Evolutionary conservation across 2,329 filamentous ascomycete genomes (phyloP).

Genomic region (Ophiocordyceps robertsii): DNA sequence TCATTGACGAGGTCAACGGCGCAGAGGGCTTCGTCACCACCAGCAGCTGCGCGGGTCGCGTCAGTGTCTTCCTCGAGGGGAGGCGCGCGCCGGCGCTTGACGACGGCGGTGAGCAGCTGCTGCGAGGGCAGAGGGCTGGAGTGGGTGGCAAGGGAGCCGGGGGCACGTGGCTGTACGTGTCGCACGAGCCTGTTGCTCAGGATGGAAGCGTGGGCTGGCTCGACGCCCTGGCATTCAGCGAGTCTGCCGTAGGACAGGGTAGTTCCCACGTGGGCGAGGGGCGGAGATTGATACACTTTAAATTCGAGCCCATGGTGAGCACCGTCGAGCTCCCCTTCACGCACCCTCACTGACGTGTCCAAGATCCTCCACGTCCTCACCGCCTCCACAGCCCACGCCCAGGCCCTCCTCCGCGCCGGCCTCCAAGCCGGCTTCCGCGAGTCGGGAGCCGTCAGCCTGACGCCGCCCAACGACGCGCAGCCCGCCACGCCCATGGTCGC

Average conservation of each 20-base stretch:
- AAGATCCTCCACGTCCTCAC: conserved; percentile 73
- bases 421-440: conserved; percentile 79
- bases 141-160: conserved; percentile 77
- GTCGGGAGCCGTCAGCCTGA: conserved; percentile 65
- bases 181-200: conserved; percentile 50
- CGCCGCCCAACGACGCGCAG: conserved; percentile 18
- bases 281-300: conserved; percentile 59
- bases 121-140: conserved; percentile 31
- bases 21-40: conserved; percentile 72
- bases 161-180: conserved; percentile 77
- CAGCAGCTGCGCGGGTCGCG: conserved; percentile 79
- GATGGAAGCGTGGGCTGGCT: conserved; percentile 12
- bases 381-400: conserved; percentile 60
- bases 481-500: conserved; percentile 58
- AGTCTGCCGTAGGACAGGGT: conserved; percentile 11
- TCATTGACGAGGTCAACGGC: conserved; percentile 69
- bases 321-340: neutral
- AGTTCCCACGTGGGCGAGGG: conserved; percentile 11
- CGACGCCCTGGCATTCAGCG: conserved; percentile 13
- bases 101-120: conserved; percentile 6
- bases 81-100: conserved; percentile 23
- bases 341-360: neutral
- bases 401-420: conserved; percentile 61
- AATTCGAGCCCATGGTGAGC: conserved; percentile 88
- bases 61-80: conserved; percentile 82